These are phyloP conservation scores for Cyphellophora attinorum DNA, from an alignment of 2,329 filamentous ascomycete species.

Conservation along the genomic window DNA sequence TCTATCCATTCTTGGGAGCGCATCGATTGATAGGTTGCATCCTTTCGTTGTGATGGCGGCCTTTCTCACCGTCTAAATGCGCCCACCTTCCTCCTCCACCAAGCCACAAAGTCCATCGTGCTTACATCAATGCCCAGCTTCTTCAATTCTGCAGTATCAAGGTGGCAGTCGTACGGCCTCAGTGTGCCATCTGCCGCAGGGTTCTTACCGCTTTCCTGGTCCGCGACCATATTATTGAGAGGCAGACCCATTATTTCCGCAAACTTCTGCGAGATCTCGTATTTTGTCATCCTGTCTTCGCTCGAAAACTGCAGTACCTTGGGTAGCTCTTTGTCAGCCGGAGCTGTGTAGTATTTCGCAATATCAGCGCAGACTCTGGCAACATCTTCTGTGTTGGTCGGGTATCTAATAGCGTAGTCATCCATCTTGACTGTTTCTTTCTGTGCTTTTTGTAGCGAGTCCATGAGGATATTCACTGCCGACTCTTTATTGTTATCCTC, in stretches of 20 bases:
- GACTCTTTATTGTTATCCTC: constrained; percentile 55
- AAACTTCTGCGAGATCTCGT: constrained; percentile 72
- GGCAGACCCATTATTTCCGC: constrained; percentile 70
- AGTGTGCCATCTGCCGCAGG: constrained; percentile 16
- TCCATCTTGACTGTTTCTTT: constrained; percentile 64
- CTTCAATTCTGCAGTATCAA: constrained; percentile 65
- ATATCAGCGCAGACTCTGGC: constrained; percentile 69
- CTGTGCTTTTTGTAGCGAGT: constrained; percentile 65
- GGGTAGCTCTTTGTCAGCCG: constrained; percentile 43
- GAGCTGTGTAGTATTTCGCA: constrained; percentile 55
- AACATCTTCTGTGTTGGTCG: constrained; percentile 82
- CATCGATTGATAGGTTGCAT: too few species aligned
- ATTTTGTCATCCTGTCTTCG: constrained; percentile 80
- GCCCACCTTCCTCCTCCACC: constrained; percentile 65
- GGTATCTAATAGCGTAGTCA: constrained; percentile 74
- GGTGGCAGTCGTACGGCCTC: constrained; percentile 77
- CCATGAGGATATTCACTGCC: constrained; percentile 73
- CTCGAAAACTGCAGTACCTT: constrained; percentile 73
- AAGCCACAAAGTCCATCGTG: constrained; percentile 65
- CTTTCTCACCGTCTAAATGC: background rate
- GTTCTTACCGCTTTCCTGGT: constrained; percentile 47
- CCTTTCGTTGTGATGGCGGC: too few species aligned
- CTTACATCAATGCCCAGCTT: constrained; percentile 65
- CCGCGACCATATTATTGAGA: constrained; percentile 57
- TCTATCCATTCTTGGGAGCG: too few species aligned